A percentile compares a stretch with the other conserved stretches of the same genome.
Conservation (phyloP, 768 basidiomycete species). For the Leccinum uliginosum region DNA sequence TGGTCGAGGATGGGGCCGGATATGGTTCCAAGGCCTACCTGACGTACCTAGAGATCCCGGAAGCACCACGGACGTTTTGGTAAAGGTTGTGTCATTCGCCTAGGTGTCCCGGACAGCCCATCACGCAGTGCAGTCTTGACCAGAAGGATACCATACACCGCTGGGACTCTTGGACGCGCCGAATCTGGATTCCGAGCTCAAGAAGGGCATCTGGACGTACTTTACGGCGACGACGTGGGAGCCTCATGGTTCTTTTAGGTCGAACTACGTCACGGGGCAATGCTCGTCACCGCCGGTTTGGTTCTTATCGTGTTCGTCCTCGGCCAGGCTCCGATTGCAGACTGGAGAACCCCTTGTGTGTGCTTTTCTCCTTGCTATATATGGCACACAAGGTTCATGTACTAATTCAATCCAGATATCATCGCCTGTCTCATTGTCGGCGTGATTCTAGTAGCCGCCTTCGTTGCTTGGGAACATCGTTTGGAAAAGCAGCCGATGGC, state of each 20-base stretch:
- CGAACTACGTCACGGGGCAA: slow-evolving; percentile 45
- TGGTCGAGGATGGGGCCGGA: slow-evolving; percentile 24
- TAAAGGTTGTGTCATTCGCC: slow-evolving; percentile 30
- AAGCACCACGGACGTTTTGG: not conserved
- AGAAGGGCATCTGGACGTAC: slow-evolving; percentile 29
- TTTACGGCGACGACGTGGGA: slow-evolving; percentile 24
- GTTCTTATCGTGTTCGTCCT: slow-evolving; percentile 72
- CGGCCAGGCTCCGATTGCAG: slow-evolving; percentile 59
- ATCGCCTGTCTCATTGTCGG: slow-evolving; percentile 64
- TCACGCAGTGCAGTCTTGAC: slow-evolving; percentile 29
- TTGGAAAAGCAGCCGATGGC: slow-evolving; percentile 38
- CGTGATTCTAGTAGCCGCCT: slow-evolving; percentile 48
- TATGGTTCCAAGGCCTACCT: slow-evolving; percentile 26
- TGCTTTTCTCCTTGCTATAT: not conserved
- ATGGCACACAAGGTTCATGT: slow-evolving; percentile 21
- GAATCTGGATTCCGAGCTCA: slow-evolving; percentile 23
- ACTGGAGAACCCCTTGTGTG: slow-evolving; percentile 60
- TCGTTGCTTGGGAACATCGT: slow-evolving; percentile 63
- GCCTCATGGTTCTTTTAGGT: slow-evolving; percentile 18
- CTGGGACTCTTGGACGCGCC: slow-evolving; percentile 24
- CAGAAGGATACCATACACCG: slow-evolving; percentile 27
- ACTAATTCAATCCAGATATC: slow-evolving; percentile 46
- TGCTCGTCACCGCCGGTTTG: slow-evolving; percentile 59
- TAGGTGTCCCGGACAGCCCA: slow-evolving; percentile 32
- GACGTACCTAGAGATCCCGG: slow-evolving; percentile 19